Conservation (phyloP, 108 stramenopile species). For the Fistulifera pelliculosa region DNA sequence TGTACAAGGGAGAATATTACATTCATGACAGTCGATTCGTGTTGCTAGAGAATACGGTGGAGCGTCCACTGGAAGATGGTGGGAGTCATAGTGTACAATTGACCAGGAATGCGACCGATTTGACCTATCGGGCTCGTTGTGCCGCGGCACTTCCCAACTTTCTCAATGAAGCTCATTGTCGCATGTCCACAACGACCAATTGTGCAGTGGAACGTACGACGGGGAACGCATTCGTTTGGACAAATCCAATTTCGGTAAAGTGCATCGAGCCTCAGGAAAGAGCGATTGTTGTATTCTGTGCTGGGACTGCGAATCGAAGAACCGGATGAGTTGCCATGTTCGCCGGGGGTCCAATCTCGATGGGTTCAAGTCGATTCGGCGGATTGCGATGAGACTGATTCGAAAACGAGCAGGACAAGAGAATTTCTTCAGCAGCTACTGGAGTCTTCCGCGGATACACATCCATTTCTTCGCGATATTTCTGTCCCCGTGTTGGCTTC, state of each 20-base stretch:
- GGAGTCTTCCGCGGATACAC: conserved; percentile 1
- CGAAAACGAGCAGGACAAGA: too few relatives aligned
- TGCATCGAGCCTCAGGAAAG: background rate
- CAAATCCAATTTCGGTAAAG: background rate
- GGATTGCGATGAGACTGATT: background rate
- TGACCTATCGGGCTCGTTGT: conserved; percentile 17
- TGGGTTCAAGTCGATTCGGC: conserved; percentile 1
- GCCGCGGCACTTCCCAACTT: conserved; percentile 36
- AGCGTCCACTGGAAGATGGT: conserved; percentile 38
- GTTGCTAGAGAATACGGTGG: conserved; percentile 37
- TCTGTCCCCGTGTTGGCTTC: background rate
- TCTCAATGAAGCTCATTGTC: conserved; percentile 47
- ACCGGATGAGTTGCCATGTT: conserved; percentile 9
- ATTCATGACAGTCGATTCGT: conserved; percentile 26
- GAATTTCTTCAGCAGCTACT: too few relatives aligned
- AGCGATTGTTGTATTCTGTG: conserved; percentile 22
- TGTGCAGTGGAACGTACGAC: conserved; percentile 17
- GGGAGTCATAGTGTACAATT: conserved; percentile 21
- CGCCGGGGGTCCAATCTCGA: conserved; percentile 7
- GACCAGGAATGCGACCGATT: conserved; percentile 12
- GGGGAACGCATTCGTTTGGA: conserved; percentile 1
- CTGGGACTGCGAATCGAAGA: conserved; percentile 17
- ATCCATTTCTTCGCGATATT: background rate
- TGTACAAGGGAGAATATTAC: conserved; percentile 2
- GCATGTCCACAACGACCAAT: conserved; percentile 13